Evolutionary conservation across 2,329 filamentous ascomycete species (phyloP), one percentile per base, ranked within the genome.

Genomic region (Ilyonectria mors-panacis): DNA sequence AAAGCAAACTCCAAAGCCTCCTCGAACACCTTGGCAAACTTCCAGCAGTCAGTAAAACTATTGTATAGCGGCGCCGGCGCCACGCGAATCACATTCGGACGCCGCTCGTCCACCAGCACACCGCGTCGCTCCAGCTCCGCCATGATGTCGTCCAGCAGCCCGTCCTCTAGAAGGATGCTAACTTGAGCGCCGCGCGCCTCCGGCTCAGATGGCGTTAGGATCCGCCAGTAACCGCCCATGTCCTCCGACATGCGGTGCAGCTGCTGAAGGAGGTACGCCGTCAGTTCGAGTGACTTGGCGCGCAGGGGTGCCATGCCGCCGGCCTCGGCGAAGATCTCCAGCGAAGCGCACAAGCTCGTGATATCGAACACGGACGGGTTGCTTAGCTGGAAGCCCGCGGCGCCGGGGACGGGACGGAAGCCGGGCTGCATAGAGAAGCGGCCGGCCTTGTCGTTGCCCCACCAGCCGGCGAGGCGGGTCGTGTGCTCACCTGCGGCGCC

Each of bases 1-100:
- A 80, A 51, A 6, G 73, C 76, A 62, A 72, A 65, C 26, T 47
- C 59, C 33, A 80, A 54, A 17, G 78, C 78, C 26, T 57, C 65
- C 39, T 63, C 63, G 47, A 80, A 78, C 12, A 72, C 75, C 66
- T 63, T 60, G 13, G 75, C 75, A 70, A 80, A 80, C n/a, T 73
- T 73, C 37, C 70, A 78, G 59, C 78, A 80, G 58, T 97, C 94
- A 47, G 82, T 82, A 77, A 92, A 95, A 0, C 86, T 90, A 77
- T 95, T 96, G 79, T 96, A 97, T 77, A 97, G 78, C 8, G 94
- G 93, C 47, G 91, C 91, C 4, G 94, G 93, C 5, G 94, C 93
- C 6, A 95, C 89, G 9, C 94, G 84, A 53, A 97, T 89, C 13
- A 96, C 94, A 78, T 95, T 89, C 2, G 94, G 94, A 78, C 91